Conservation (phyloP, 305 asterid species). For the Andrographis paniculata region DNA sequence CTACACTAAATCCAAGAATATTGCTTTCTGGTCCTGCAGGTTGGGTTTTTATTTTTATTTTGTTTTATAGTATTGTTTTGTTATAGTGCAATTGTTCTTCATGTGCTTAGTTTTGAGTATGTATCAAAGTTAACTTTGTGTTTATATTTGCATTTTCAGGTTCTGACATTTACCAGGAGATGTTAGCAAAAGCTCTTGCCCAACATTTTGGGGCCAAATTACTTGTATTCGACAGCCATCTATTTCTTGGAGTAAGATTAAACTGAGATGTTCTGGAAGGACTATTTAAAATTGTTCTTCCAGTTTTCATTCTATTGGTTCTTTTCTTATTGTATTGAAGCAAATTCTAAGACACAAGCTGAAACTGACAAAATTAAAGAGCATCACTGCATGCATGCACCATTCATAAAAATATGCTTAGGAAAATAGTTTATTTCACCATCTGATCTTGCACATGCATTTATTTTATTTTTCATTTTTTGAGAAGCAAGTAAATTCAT, state of each 20-base stretch:
- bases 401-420: too few species aligned
- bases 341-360: too few species aligned
- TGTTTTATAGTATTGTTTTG: background rate
- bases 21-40: conserved; percentile 96
- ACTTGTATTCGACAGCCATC: conserved; percentile 69
- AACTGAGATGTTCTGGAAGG: background rate
- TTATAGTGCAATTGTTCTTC: too few species aligned
- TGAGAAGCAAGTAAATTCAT: too few species aligned
- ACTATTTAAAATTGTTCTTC: background rate
- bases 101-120: conserved; percentile 4
- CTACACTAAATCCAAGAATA: conserved; percentile 76
- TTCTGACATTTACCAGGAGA: conserved; percentile 86
- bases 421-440: too few species aligned
- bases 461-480: too few species aligned
- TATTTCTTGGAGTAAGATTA: conserved; percentile 61
- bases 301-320: background rate
- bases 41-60: conserved; percentile 10
- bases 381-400: too few species aligned
- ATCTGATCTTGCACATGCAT: too few species aligned
- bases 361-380: too few species aligned
- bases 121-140: conserved; percentile 10
- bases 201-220: conserved; percentile 75
- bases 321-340: too few species aligned
- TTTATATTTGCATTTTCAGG: conserved; percentile 41
- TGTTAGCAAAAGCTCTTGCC: conserved; percentile 85